A percentile compares a stretch with the other conserved stretches of the same genome.
These are phyloP conservation scores for Salix koriyanagi DNA, from an alignment of 345 rosid species.

Conservation along the genomic window DNA sequence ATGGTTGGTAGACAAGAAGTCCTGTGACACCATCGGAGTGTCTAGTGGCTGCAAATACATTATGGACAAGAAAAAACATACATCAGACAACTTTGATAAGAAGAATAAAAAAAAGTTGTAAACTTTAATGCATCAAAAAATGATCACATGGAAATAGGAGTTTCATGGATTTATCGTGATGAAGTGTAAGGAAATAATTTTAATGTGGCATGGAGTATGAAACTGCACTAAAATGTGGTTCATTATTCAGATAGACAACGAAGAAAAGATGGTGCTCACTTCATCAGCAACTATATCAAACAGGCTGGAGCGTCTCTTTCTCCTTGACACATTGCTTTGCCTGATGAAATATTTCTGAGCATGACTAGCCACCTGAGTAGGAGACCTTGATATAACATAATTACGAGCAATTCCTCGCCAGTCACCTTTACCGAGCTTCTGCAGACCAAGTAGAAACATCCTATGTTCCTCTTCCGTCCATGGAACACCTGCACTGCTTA, in stretches of 20 bases:
- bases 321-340: constrained; percentile 30
- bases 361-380: constrained; percentile 35
- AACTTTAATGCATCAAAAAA: background rate
- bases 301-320: constrained; percentile 33
- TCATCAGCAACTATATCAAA: constrained; percentile 38
- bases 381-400: constrained; percentile 29
- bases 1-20: constrained; percentile 40
- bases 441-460: constrained; percentile 31
- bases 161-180: background rate
- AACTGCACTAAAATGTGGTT: background rate
- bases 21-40: constrained; percentile 50
- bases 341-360: constrained; percentile 36
- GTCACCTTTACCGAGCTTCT: constrained; percentile 31
- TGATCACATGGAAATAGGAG: background rate
- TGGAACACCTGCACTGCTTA: constrained; percentile 22
- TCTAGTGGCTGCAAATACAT: constrained; percentile 53
- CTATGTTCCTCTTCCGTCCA: constrained; percentile 39
- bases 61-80: background rate
- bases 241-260: too few species aligned
- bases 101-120: background rate
- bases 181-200: background rate
- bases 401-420: constrained; percentile 33
- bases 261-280: constrained; percentile 8
- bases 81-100: background rate
- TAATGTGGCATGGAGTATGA: background rate